Evolutionary conservation across 371 early-diverging fungal genomes (phyloP).

Genomic region (Apophysomyces sp.): DNA sequence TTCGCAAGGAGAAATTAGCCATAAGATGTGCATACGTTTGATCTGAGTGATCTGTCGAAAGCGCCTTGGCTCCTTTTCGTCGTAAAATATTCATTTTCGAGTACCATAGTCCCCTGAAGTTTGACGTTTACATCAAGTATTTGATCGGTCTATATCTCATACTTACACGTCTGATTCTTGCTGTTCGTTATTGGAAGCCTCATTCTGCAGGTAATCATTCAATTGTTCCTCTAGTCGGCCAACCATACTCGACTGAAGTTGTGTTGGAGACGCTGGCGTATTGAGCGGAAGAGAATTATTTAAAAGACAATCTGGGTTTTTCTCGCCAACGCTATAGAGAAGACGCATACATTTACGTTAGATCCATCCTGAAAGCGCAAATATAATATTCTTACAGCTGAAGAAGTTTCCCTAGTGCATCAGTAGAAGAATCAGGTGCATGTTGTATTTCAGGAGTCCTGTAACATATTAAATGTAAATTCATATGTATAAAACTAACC

Average conservation of each 20-base stretch:
- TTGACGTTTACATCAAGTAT: not conserved
- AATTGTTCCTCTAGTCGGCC: conserved; percentile 41
- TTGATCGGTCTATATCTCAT: not conserved
- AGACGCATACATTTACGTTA: not conserved
- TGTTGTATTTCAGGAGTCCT: not conserved
- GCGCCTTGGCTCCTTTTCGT: conserved; percentile 19
- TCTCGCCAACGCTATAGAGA: conserved; percentile 49
- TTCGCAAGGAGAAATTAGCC: conserved; percentile 52
- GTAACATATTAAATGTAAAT: not conserved
- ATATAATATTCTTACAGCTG: conserved; percentile 29
- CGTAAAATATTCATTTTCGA: conserved; percentile 48
- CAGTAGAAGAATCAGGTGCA: conserved; percentile 3
- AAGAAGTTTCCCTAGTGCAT: conserved; percentile 46
- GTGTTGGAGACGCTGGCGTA: conserved; percentile 35
- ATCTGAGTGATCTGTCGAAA: conserved; percentile 14
- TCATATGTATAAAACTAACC: not conserved
- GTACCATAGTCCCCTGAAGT: conserved; percentile 40
- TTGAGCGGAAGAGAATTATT: conserved; percentile 50
- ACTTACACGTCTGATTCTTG: conserved; percentile 40
- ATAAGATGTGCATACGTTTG: conserved; percentile 29
- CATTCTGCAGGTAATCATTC: conserved; percentile 56
- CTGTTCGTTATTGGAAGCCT: conserved; percentile 39
- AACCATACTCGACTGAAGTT: conserved; percentile 34
- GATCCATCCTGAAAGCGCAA: not conserved
- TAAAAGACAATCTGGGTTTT: conserved; percentile 66